A percentile compares a stretch with the other conserved stretches of the same genome.
phyloP scores from a whole-genome alignment of 2,329 filamentous ascomycete genomes.

The Penicillium nordicum region DNA sequence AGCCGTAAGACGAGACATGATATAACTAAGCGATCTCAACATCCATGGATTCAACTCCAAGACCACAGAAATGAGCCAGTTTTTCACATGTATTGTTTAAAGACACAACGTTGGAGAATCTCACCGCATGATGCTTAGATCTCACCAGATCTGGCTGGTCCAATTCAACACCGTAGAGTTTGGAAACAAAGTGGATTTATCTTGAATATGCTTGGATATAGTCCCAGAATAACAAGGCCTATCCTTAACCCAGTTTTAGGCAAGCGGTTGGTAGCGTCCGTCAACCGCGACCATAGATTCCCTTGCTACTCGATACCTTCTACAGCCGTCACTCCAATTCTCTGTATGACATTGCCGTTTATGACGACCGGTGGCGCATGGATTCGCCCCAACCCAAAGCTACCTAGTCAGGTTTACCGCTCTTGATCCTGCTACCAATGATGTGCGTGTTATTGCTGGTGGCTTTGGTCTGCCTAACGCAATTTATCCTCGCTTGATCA shows the following conservation, averaged over 20 bases:
- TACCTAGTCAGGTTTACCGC: constrained; percentile 41
- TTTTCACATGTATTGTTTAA: neutral
- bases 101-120: neutral
- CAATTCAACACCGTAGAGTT: neutral
- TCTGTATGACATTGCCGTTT: constrained; percentile 22
- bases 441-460: constrained; percentile 39
- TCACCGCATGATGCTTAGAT: neutral
- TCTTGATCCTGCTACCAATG: constrained; percentile 40
- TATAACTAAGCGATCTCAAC: neutral
- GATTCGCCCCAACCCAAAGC: constrained; percentile 13
- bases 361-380: too few relatives aligned
- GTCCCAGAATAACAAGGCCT: neutral
- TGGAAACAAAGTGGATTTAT: neutral
- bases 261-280: neutral
- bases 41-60: neutral
- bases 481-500: constrained; percentile 42
- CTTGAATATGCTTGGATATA: neutral
- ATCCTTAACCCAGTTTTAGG: neutral
- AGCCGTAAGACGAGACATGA: neutral
- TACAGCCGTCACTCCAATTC: constrained; percentile 30
- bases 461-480: constrained; percentile 42
- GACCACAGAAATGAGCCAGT: neutral
- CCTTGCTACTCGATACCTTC: constrained; percentile 31
- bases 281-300: neutral
- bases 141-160: neutral